phyloP scores from a whole-genome alignment of 179 eudicot genomes.

The Vitellaria paradoxa region DNA sequence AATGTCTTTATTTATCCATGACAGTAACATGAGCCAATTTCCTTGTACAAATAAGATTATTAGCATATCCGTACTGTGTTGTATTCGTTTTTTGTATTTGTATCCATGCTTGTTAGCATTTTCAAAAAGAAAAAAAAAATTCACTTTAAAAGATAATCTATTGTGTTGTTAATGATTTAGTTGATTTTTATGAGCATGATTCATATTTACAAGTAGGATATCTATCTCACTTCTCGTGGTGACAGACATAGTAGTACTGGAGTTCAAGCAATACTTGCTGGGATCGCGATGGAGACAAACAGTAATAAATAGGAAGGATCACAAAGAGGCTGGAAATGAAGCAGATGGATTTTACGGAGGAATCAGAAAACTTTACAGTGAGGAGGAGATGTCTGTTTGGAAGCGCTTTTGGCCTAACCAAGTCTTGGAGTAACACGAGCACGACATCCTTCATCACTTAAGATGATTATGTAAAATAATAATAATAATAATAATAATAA shows the following conservation, averaged over 20 bases:
- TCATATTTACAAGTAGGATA: background rate
- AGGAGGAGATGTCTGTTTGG: slow-evolving; percentile 69
- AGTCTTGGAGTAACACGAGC: slow-evolving; percentile 38
- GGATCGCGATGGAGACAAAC: slow-evolving; percentile 78
- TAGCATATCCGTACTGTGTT: too few species aligned
- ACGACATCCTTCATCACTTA: background rate
- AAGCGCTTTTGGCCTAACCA: slow-evolving; percentile 60
- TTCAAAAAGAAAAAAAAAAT: too few species aligned
- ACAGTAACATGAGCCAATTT: too few species aligned
- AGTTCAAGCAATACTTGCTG: slow-evolving; percentile 75
- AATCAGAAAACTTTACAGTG: slow-evolving; percentile 56
- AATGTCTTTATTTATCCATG: background rate
- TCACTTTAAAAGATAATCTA: too few species aligned
- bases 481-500: too few species aligned
- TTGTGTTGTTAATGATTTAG: too few species aligned
- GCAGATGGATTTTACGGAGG: slow-evolving; percentile 86
- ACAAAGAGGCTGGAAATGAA: slow-evolving; percentile 79
- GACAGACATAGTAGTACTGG: slow-evolving; percentile 62
- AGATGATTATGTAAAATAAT: background rate
- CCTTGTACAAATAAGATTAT: too few species aligned
- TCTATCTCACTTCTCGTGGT: background rate
- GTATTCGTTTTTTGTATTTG: too few species aligned
- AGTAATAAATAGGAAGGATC: slow-evolving; percentile 49
- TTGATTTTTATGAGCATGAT: too few species aligned
- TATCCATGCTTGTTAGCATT: too few species aligned